Percentiles rank a stretch among this genome's conserved stretches.
These are phyloP conservation scores for Sugiyamaella neomexicana DNA, from an alignment of 1,139 yeast species.

Conservation along the genomic window DNA sequence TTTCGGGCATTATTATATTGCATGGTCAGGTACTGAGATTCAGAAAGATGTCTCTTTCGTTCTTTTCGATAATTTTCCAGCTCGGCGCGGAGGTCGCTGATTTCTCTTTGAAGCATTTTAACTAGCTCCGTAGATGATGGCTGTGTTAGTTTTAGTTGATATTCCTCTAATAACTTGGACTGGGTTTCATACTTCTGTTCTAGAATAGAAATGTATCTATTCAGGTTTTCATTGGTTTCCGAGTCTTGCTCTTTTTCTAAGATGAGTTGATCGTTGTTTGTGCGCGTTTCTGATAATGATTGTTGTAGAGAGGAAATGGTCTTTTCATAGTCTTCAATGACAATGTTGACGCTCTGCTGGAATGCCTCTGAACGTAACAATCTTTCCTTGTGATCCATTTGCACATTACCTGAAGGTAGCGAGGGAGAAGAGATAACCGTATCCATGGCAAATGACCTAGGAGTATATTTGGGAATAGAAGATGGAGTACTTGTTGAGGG, in stretches of 20 bases:
- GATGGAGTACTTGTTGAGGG: background rate
- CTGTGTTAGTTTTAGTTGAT: constrained; percentile 18
- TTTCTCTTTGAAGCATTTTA: constrained; percentile 3
- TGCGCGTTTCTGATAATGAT: constrained; percentile 24
- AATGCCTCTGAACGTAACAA: constrained; percentile 6
- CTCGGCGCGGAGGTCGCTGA: constrained; percentile 21
- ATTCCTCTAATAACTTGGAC: constrained; percentile 6
- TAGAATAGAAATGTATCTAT: constrained; percentile 5
- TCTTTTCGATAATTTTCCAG: constrained; percentile 27
- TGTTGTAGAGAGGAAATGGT: constrained; percentile 30
- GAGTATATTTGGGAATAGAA: background rate
- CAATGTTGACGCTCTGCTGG: constrained; percentile 28
- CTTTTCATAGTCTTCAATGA: constrained; percentile 30
- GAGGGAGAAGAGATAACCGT: background rate
- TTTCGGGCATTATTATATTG: constrained; percentile 30
- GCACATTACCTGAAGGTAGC: background rate
- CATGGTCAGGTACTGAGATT: constrained; percentile 31
- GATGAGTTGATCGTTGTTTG: constrained; percentile 21
- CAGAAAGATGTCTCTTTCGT: constrained; percentile 28
- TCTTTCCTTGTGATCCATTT: constrained; percentile 12
- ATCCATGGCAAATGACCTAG: background rate
- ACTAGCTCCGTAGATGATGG: constrained; percentile 4
- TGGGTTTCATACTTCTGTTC: constrained; percentile 8
- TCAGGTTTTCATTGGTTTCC: constrained; percentile 18
- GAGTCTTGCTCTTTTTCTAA: constrained; percentile 17